Evolutionary conservation across 2,329 filamentous ascomycete species (phyloP).

Genomic region (Fusarium mexicanum): DNA sequence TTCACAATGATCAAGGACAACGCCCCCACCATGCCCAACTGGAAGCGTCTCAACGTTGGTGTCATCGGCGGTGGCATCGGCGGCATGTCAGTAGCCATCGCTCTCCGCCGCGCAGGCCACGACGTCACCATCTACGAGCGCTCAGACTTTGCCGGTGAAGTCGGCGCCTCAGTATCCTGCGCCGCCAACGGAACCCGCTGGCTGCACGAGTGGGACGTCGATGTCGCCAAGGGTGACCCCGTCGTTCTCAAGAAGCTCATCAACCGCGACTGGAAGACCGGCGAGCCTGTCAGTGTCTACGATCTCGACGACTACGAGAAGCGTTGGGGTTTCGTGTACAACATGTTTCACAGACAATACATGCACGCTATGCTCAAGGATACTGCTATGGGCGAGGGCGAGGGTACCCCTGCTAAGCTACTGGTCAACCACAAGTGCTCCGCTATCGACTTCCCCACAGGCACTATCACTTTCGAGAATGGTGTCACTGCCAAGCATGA

Average conservation of each 20-base stretch:
- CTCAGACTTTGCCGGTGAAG: constrained; percentile 72
- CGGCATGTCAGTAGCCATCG: constrained; percentile 57
- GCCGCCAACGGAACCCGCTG: constrained; percentile 76
- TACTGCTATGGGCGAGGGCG: constrained; percentile 63
- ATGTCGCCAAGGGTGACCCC: constrained; percentile 70
- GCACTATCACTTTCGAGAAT: constrained; percentile 63
- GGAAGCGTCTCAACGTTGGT: constrained; percentile 56
- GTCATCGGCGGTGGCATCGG: constrained; percentile 61
- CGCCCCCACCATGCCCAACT: constrained; percentile 43
- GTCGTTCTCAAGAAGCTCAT: constrained; percentile 74
- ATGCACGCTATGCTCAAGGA: constrained; percentile 76
- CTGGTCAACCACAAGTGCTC: constrained; percentile 66
- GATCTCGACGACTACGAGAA: constrained; percentile 71
- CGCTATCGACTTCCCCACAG: constrained; percentile 61
- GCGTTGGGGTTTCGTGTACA: constrained; percentile 71
- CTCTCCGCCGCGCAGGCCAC: constrained; percentile 59
- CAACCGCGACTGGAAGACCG: constrained; percentile 75
- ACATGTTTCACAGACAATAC: constrained; percentile 75
- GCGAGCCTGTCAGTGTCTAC: constrained; percentile 71
- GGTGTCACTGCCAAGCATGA: constrained; percentile 62
- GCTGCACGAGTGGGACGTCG: constrained; percentile 74
- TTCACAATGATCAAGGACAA: constrained; percentile 29
- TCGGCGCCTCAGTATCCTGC: constrained; percentile 73
- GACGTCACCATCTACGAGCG: constrained; percentile 71
- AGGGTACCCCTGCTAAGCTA: constrained; percentile 63